Evolutionary conservation across 345 rosid species (phyloP), one percentile per base, ranked within the genome.

Genomic region (Psidium guajava): DNA sequence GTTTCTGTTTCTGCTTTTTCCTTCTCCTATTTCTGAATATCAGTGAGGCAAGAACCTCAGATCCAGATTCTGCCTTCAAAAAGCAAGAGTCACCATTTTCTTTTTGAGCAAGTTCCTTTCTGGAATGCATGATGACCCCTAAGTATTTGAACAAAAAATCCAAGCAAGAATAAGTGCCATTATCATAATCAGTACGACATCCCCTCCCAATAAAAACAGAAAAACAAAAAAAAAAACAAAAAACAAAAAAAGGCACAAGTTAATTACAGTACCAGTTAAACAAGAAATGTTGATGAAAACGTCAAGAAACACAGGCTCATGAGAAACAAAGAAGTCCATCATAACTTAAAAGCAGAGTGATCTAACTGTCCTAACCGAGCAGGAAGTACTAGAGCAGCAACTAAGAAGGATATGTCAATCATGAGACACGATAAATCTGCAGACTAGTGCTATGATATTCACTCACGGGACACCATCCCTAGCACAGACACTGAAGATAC

Each of bases 11-110:
- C 69, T 89, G 88, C 52, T 84, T 64, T 86, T 55, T 36, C 58
- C 85, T 89, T 86, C 83, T 80, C 20, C 88, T 86, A 69, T 87
- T 92, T 82, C 89, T 87, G 12, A 86, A 61, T 81, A 87, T 87
- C 64, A 91, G 82, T 8, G 93, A 88, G n/a, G 93, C 89, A 88
- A 92, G 90, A 81, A 90, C 87, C 87, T 88, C 36, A 85, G 95
- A 91, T 27, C 89, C 92, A 50, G 81, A 73, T 44, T 88, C 92
- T 84, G 57, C 82, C 86, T 87, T 69, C 47, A 69, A 36, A 69
- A 69, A 80, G 85, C 87, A 82, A 83, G 92, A 74, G 57, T 88
- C 87, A n/a, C 82, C 85, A 32, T 84, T 81, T 87, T 87, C 90
- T 58, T 90, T 86, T 74, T 74, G 87, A 21, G 49, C 84, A 51